Conservation (phyloP, 2,329 filamentous ascomycete genomes). For the Claviceps sp. region DNA sequence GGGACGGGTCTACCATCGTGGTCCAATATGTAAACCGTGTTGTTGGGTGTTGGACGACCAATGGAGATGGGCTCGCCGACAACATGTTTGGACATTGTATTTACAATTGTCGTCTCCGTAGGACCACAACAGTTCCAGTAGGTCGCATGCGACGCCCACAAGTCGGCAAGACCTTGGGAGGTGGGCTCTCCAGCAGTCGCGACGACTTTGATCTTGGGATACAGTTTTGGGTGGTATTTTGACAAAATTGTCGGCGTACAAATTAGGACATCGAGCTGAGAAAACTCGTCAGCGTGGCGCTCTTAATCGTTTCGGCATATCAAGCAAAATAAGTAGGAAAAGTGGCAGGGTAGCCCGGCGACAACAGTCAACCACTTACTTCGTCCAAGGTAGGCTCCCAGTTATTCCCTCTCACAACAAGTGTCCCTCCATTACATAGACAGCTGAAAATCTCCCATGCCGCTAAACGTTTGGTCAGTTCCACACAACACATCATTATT, state of each 20-base stretch:
- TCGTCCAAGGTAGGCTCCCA: constrained; percentile 34
- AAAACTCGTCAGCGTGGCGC: neutral
- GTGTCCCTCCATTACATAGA: constrained; percentile 43
- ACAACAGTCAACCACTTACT: constrained; percentile 20
- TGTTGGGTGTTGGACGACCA: constrained; percentile 42
- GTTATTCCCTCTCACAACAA: constrained; percentile 35
- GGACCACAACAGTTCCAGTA: constrained; percentile 47
- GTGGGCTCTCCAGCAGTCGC: constrained; percentile 44
- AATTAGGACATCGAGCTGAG: constrained; percentile 35
- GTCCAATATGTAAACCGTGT: constrained; percentile 40
- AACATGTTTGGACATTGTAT: constrained; percentile 39
- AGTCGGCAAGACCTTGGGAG: constrained; percentile 35
- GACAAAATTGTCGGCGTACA: constrained; percentile 41
- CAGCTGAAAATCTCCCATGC: constrained; percentile 47
- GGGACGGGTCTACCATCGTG: constrained; percentile 28
- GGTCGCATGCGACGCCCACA: constrained; percentile 35
- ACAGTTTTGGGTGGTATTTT: constrained; percentile 32
- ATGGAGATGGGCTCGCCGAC: constrained; percentile 35
- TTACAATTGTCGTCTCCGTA: constrained; percentile 46
- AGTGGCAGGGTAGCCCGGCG: neutral
- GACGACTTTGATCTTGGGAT: constrained; percentile 36
- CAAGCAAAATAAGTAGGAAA: neutral
- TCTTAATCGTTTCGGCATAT: too few species aligned
- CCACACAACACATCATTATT: neutral
- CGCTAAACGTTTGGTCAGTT: constrained; percentile 22